These are phyloP conservation scores for Tulasnella sp. DNA, from an alignment of 768 basidiomycete species.

Conservation along the genomic window DNA sequence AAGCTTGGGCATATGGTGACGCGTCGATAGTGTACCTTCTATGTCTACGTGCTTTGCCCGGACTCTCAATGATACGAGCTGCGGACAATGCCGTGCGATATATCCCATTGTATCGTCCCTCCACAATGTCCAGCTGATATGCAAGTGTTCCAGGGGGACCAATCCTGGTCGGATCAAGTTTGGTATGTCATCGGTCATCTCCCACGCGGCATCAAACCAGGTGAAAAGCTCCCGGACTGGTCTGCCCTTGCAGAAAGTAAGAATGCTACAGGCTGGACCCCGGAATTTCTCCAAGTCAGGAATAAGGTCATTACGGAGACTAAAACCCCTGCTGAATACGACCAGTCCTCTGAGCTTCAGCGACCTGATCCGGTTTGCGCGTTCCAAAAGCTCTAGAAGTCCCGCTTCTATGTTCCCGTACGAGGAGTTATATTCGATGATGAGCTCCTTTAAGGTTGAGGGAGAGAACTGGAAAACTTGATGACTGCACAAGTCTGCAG, in stretches of 20 bases:
- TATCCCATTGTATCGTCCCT: neutral
- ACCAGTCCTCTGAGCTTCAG: neutral
- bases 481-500: neutral
- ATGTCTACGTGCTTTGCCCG: neutral
- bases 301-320: neutral
- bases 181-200: neutral
- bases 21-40: neutral
- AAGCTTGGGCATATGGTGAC: neutral
- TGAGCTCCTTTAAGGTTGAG: neutral
- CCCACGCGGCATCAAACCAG: neutral
- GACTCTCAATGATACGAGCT: conserved; percentile 43
- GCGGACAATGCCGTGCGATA: neutral
- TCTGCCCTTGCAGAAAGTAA: neutral
- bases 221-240: neutral
- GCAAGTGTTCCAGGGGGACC: neutral
- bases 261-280: neutral
- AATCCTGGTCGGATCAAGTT: neutral
- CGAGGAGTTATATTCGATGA: neutral
- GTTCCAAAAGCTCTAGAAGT: neutral
- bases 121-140: neutral
- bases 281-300: neutral
- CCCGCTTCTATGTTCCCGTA: neutral
- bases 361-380: neutral
- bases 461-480: neutral
- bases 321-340: neutral